These are phyloP conservation scores for Tricholoma flavovirens DNA, from an alignment of 768 basidiomycete species.

Conservation along the genomic window DNA sequence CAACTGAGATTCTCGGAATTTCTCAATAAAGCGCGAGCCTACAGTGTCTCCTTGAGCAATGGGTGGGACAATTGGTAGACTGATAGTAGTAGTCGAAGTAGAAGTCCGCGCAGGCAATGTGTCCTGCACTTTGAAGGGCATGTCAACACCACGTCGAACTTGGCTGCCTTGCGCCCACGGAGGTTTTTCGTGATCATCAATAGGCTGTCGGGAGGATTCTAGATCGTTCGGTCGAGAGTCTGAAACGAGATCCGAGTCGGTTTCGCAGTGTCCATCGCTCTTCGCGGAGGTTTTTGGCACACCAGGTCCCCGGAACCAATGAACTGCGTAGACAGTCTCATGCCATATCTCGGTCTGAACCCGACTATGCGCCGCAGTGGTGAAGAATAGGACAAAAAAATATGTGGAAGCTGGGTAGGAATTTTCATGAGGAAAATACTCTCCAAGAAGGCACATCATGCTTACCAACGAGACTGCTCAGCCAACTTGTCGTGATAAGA, in stretches of 20 bases:
- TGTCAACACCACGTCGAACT: slow-evolving; percentile 52
- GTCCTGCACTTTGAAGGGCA: slow-evolving; percentile 38
- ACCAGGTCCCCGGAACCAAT: slow-evolving; percentile 45
- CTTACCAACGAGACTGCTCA: slow-evolving; percentile 43
- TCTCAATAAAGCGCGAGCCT: slow-evolving; percentile 38
- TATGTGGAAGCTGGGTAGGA: slow-evolving; percentile 41
- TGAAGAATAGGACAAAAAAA: slow-evolving; percentile 46
- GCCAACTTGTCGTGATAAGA: slow-evolving; percentile 43
- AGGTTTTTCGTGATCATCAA: slow-evolving; percentile 28
- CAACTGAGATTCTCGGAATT: slow-evolving; percentile 30
- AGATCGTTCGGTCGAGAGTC: slow-evolving; percentile 20
- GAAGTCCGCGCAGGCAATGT: slow-evolving; percentile 13
- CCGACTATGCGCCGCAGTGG: slow-evolving; percentile 38
- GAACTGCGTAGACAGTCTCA: slow-evolving; percentile 42
- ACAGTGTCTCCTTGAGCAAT: slow-evolving; percentile 20
- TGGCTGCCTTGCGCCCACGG: slow-evolving; percentile 43
- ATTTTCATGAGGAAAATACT: neutral
- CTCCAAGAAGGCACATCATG: neutral
- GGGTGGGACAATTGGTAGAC: slow-evolving; percentile 27
- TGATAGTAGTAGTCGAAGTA: slow-evolving; percentile 12
- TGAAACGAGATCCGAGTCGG: slow-evolving; percentile 5
- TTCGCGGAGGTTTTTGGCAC: neutral
- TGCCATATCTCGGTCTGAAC: slow-evolving; percentile 47
- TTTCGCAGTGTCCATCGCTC: neutral
- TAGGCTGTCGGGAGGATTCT: slow-evolving; percentile 14